phyloP scores from a whole-genome alignment of 225 moss, liverwort and hornwort species.

The Sphagnum tenellum region DNA sequence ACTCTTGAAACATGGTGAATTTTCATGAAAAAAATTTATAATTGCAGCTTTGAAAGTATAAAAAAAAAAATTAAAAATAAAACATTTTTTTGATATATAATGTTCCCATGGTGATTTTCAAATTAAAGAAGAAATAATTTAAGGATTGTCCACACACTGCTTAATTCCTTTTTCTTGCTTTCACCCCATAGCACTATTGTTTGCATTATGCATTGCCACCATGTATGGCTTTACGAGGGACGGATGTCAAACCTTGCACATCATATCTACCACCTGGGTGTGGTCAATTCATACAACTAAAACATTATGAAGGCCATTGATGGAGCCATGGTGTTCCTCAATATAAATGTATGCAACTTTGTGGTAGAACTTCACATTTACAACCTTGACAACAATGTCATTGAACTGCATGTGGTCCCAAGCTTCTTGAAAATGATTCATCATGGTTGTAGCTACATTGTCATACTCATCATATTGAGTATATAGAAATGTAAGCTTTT shows the following conservation, averaged over 20 bases:
- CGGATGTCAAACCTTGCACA: conserved; percentile 75
- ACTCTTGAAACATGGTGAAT: too few relatives aligned
- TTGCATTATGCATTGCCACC: conserved; percentile 75
- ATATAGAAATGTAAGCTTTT: conserved; percentile 84
- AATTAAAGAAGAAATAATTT: too few relatives aligned
- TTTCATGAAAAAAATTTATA: too few relatives aligned
- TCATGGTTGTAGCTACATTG: conserved; percentile 85
- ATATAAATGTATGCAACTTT: conserved; percentile 77
- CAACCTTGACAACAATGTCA: conserved; percentile 80
- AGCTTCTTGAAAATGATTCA: conserved; percentile 85
- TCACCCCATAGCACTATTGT: conserved; percentile 70
- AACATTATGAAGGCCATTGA: conserved; percentile 76
- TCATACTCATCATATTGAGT: conserved; percentile 91
- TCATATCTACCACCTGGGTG: conserved; percentile 72
- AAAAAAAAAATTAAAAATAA: too few relatives aligned
- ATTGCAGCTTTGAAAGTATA: too few relatives aligned
- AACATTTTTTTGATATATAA: too few relatives aligned
- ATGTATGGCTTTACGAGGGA: conserved; percentile 83
- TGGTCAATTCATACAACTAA: conserved; percentile 75
- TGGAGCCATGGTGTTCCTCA: conserved; percentile 73
- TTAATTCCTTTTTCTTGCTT: too few relatives aligned
- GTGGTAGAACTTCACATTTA: conserved; percentile 77
- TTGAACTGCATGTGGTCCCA: conserved; percentile 96
- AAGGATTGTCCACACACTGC: too few relatives aligned
- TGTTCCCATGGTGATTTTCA: too few relatives aligned